Evolutionary conservation across 2,329 filamentous ascomycete genomes (phyloP).

Genomic region (Colletotrichum salicis): DNA sequence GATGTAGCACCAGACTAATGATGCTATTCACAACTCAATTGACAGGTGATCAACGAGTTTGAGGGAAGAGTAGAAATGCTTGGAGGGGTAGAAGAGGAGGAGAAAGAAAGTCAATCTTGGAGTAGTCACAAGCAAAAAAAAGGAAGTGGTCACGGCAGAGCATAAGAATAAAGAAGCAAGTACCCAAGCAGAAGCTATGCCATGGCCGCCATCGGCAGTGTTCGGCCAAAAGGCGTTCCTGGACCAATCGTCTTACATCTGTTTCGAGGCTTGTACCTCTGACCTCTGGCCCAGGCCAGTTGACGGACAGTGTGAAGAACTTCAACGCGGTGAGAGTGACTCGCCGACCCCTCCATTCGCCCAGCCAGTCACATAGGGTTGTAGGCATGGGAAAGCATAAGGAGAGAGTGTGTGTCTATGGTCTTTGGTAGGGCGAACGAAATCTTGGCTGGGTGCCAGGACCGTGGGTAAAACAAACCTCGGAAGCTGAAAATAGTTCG

Average conservation of each 20-base stretch:
- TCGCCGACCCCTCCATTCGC: neutral
- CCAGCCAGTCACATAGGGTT: neutral
- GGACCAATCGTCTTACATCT: slow-evolving; percentile 35
- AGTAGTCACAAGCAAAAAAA: slow-evolving; percentile 38
- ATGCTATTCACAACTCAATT: slow-evolving; percentile 34
- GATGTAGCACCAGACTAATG: slow-evolving; percentile 8
- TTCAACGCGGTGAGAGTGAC: neutral
- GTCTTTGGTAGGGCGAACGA: slow-evolving; percentile 4
- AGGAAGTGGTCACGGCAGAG: neutral
- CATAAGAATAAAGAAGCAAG: slow-evolving; percentile 25
- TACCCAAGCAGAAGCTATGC: slow-evolving; percentile 26
- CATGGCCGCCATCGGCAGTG: slow-evolving; percentile 33
- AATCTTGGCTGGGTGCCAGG: slow-evolving; percentile 2
- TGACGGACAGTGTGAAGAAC: slow-evolving; percentile 28
- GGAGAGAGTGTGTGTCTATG: too few relatives aligned
- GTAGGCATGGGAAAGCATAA: neutral
- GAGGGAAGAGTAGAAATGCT: slow-evolving; percentile 15
- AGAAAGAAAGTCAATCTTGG: slow-evolving; percentile 32
- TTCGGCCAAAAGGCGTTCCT: slow-evolving; percentile 37
- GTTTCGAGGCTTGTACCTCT: slow-evolving; percentile 35
- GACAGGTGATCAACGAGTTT: slow-evolving; percentile 5
- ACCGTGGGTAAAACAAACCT: slow-evolving; percentile 33
- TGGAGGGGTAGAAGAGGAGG: slow-evolving; percentile 30
- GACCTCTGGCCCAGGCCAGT: slow-evolving; percentile 28
- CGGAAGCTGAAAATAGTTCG: slow-evolving; percentile 24